Conservation (phyloP, 2,329 filamentous ascomycete species). For the Colletotrichum karsti region DNA sequence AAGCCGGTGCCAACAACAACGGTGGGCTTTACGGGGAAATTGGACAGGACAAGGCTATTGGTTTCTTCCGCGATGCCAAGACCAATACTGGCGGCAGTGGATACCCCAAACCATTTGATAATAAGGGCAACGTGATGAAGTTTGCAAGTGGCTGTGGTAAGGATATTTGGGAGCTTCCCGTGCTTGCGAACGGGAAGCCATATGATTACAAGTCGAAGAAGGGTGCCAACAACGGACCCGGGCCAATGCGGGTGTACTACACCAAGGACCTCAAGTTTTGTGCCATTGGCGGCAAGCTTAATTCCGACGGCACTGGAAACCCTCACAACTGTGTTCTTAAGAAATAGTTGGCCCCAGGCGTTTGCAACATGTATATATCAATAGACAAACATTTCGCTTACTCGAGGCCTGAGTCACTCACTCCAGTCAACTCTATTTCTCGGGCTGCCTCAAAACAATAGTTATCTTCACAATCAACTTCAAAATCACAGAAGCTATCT, state of each 20-base stretch:
- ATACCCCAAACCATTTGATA: not conserved
- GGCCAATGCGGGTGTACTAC: not conserved
- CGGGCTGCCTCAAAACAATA: no score
- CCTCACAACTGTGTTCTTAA: not conserved
- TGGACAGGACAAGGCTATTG: not conserved
- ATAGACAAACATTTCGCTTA: no score
- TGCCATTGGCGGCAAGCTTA: not conserved
- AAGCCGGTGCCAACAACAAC: not conserved
- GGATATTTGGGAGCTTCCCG: not conserved
- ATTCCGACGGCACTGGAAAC: not conserved
- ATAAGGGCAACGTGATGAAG: not conserved
- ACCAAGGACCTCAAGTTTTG: not conserved
- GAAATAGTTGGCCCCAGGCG: not conserved
- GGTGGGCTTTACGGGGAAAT: not conserved
- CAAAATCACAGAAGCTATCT: no score
- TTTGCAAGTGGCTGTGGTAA: not conserved
- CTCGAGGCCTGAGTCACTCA: no score
- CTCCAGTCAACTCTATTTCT: no score
- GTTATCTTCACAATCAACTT: no score
- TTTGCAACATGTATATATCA: not conserved
- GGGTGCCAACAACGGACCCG: not conserved
- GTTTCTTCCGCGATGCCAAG: not conserved
- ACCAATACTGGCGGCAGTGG: not conserved
- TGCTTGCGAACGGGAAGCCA: not conserved
- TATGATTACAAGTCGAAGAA: not conserved